These are phyloP conservation scores for Microstegium vimineum DNA, from an alignment of 176 grass and related monocot genomes.

Conservation along the genomic window DNA sequence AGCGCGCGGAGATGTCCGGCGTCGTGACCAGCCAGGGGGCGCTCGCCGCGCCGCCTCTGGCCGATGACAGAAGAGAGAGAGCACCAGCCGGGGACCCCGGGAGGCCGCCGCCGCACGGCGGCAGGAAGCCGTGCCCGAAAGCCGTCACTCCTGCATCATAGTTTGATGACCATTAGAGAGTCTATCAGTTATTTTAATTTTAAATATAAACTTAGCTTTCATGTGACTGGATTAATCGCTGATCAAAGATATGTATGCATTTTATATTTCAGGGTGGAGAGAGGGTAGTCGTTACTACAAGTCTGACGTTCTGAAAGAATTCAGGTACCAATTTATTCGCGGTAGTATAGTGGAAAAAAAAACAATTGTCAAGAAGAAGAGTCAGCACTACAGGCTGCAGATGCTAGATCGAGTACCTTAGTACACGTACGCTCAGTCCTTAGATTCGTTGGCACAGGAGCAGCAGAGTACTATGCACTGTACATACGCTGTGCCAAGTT, in stretches of 20 bases:
- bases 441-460: not conserved
- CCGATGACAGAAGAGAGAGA: slow-evolving; percentile 92
- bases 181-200: not conserved
- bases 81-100: slow-evolving; percentile 45
- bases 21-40: slow-evolving; percentile 38
- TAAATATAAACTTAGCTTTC: not conserved
- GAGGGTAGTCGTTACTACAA: not conserved
- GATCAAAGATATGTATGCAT: too few species aligned
- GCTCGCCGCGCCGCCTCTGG: slow-evolving; percentile 6
- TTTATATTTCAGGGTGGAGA: too few species aligned
- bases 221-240: too few species aligned
- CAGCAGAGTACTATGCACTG: not conserved
- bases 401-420: not conserved
- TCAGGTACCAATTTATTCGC: too few species aligned
- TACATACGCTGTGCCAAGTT: not conserved
- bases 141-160: slow-evolving; percentile 34
- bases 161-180: not conserved
- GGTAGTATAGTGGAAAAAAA: not conserved
- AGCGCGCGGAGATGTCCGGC: slow-evolving; percentile 46
- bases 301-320: not conserved
- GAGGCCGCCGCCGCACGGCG: slow-evolving; percentile 5
- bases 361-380: not conserved
- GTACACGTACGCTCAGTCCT: not conserved
- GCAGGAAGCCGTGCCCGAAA: slow-evolving; percentile 26
- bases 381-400: not conserved